Base-by-base conservation (phyloP, 2,329 filamentous ascomycete species). In the Exserohilum turcica region DNA sequence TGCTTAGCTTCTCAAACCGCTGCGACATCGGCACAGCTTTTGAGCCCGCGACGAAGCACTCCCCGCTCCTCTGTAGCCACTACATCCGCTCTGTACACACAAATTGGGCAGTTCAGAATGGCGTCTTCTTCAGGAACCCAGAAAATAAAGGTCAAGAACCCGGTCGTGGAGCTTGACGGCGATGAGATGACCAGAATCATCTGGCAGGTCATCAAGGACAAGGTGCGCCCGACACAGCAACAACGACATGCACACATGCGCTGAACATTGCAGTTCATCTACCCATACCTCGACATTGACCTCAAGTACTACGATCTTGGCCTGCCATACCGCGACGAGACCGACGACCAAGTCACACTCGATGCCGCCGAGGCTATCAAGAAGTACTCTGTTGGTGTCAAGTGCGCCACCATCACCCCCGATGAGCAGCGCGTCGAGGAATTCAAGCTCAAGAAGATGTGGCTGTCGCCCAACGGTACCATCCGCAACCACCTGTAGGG, bases 141-240 rank as follows among this genome's bases (percentile, higher is more conserved):
- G 73, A 99, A 97, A 88, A 97, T 97, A 85, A 94, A 96, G 86
- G 94, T 99, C 82, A 92, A 96, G 87, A 97, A 96, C 80, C 94
- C 94, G 64, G 88, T 99, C 76, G 94, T 99, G 77, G 94, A 97
- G 82, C 86, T 97, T 71, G 93, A 97, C 76, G 93, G 93, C 72
- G 85, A 88, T 77, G 86, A 88, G 87, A 97, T 97, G 94, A 99
- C 94, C 69, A 85, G 94, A 71, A 92, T 99, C 77, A 99, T 99
- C 82, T 99, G 94, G 94, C 83, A 97, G 82, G 87, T 90, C 78
- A 99, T 99, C 85, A 97, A 97, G 85, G 90, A 97, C 81, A 96
- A 95, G 74, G 82, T 84, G 74, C 61, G 74, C 18, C 15, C 18
- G 24, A 12, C 37, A 24, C 15, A 19, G 13, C 2, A 10, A n/a